These are phyloP conservation scores for Mangifera indica DNA, from an alignment of 345 rosid species.

Conservation along the genomic window DNA sequence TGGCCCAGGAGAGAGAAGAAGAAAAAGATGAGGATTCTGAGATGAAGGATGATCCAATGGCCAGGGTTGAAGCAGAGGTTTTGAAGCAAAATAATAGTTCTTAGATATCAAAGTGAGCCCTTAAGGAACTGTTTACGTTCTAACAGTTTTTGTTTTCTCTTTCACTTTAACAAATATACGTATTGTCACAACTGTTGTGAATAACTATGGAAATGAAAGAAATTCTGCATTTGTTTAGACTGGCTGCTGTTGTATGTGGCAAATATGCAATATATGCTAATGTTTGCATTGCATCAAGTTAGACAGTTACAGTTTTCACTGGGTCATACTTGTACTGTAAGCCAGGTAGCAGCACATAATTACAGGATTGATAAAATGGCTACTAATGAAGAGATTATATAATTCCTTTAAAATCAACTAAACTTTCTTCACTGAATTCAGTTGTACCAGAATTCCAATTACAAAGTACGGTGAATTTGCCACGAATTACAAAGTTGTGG, in stretches of 20 bases:
- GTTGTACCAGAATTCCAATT: background rate
- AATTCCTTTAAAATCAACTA: background rate
- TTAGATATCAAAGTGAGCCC: constrained; percentile 9
- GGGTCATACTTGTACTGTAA: too few relatives aligned
- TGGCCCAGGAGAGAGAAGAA: constrained; percentile 79
- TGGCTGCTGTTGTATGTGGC: background rate
- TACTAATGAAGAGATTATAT: background rate
- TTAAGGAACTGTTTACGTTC: background rate
- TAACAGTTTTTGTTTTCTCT: background rate
- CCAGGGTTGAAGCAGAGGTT: constrained; percentile 67
- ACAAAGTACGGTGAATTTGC: background rate
- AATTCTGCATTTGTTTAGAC: background rate
- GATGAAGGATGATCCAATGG: constrained; percentile 77
- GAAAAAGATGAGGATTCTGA: constrained; percentile 81
- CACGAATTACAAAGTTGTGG: background rate
- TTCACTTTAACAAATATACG: background rate
- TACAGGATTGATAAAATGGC: background rate
- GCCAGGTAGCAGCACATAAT: too few relatives aligned
- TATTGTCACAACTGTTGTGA: background rate
- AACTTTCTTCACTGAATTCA: background rate
- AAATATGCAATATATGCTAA: too few relatives aligned
- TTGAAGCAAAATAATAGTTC: constrained; percentile 33
- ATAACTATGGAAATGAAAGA: background rate
- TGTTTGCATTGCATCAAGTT: background rate
- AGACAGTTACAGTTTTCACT: background rate